Percentiles rank a stretch among this genome's conserved stretches.
Evolutionary conservation across 1,284 basidiomycete species (phyloP).

Genomic region (Microbotryomycetes sp.): DNA sequence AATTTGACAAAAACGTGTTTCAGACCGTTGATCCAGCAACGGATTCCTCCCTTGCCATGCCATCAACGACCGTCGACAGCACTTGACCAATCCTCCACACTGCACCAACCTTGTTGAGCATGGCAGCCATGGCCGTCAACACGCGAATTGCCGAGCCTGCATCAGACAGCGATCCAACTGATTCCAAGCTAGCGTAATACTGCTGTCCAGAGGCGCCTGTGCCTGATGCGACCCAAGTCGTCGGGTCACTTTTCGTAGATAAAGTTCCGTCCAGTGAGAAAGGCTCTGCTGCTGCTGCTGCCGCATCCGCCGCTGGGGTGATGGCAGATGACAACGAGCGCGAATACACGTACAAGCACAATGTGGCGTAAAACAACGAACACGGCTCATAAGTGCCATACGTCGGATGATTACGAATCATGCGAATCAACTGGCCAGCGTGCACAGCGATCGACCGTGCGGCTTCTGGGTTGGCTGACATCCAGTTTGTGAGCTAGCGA

Average conservation of each 20-base stretch:
- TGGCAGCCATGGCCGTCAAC: not conserved
- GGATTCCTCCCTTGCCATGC: not conserved
- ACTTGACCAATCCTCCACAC: not conserved
- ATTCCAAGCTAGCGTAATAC: not conserved
- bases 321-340: not conserved
- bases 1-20: too few relatives aligned
- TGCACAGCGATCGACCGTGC: constrained; percentile 10
- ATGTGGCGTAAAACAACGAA: constrained; percentile 4
- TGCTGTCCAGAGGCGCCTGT: not conserved
- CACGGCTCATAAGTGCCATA: constrained; percentile 10
- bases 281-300: not conserved
- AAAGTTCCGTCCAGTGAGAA: not conserved
- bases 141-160: not conserved
- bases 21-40: not conserved
- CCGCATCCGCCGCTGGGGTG: too few relatives aligned
- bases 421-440: constrained; percentile 8
- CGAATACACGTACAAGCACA: constrained; percentile 4
- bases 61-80: not conserved
- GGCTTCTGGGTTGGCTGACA: not conserved
- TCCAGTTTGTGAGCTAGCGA: constrained; percentile 1
- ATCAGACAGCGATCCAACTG: not conserved
- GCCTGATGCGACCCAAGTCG: not conserved
- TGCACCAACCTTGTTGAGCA: not conserved
- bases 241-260: not conserved
- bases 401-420: constrained; percentile 2